Conservation (phyloP, 2,329 filamentous ascomycete genomes). For the Knufia fluminis region DNA sequence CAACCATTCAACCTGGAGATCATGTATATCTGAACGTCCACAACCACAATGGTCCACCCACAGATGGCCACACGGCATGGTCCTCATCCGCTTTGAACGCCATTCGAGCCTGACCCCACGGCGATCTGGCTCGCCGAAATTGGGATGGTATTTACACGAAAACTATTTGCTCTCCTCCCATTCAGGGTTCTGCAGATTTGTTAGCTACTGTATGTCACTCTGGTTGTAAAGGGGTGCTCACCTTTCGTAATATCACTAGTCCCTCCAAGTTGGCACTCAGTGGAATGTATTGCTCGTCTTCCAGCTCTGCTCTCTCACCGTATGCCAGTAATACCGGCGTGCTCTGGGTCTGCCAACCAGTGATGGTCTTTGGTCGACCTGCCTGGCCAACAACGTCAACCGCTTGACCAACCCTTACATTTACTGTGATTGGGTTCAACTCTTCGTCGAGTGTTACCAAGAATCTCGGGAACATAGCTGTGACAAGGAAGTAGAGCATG, state of each 20-base stretch:
- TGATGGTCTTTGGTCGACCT: conserved; percentile 95
- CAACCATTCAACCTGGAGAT: not conserved
- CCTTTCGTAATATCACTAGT: conserved; percentile 93
- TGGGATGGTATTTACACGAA: not conserved
- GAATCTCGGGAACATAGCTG: conserved; percentile 94
- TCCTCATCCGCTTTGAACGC: not conserved
- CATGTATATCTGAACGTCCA: too few relatives aligned
- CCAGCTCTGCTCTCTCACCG: conserved; percentile 89
- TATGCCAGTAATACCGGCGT: conserved; percentile 94
- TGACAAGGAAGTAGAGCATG: conserved; percentile 92
- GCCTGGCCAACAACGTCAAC: conserved; percentile 97
- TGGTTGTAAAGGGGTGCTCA: conserved; percentile 37
- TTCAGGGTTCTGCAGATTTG: conserved; percentile 34
- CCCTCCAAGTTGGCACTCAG: conserved; percentile 87
- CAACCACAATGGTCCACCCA: not conserved
- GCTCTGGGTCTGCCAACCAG: conserved; percentile 98
- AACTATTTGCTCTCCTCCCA: conserved; percentile 34
- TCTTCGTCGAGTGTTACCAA: conserved; percentile 92
- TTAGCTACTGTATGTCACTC: conserved; percentile 21
- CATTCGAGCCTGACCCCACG: not conserved
- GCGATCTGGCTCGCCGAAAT: not conserved
- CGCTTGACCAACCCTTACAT: conserved; percentile 93
- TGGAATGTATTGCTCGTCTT: conserved; percentile 95
- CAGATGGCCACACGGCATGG: not conserved
- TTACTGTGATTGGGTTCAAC: conserved; percentile 85